Conservation (phyloP, 2,329 filamentous ascomycete species). For the Aspergillus pseudoterreus region DNA sequence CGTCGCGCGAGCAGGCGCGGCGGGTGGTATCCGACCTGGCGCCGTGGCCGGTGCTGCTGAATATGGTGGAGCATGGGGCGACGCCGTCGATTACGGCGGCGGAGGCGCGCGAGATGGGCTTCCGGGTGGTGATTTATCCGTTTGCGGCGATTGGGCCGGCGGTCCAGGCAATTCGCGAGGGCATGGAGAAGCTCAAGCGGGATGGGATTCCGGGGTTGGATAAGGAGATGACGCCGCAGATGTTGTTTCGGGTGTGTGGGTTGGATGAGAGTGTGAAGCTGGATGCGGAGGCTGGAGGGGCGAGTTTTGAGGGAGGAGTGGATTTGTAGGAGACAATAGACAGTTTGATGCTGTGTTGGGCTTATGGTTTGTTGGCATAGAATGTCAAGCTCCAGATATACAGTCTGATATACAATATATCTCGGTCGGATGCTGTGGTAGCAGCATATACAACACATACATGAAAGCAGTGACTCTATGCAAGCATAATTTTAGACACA, state of each 20-base stretch:
- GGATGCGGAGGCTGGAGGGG: conserved; percentile 38
- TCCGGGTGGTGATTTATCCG: conserved; percentile 42
- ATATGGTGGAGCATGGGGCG: conserved; percentile 44
- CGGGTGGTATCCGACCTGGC: conserved; percentile 34
- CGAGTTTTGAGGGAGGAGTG: conserved; percentile 29
- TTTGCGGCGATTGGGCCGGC: conserved; percentile 39
- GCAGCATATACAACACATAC: no score
- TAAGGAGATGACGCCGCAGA: conserved; percentile 33
- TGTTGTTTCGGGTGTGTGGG: conserved; percentile 43
- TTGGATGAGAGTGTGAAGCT: conserved; percentile 39
- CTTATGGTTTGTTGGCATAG: no score
- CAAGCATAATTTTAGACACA: no score
- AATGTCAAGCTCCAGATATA: no score
- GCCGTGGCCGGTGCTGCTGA: conserved; percentile 39
- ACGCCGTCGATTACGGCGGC: conserved; percentile 37
- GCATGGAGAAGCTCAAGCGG: conserved; percentile 34
- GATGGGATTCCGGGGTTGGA: conserved; percentile 32
- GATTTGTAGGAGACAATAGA: conserved; percentile 19
- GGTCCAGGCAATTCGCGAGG: conserved; percentile 32
- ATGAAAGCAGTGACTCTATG: no score
- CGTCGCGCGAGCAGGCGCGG: conserved; percentile 35
- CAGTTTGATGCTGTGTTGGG: neutral
- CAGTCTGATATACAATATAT: no score
- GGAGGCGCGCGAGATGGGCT: conserved; percentile 40
- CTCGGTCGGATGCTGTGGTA: no score